Evolutionary conservation across 495 filamentous ascomycete genomes (phyloP), one percentile per base, ranked within the genome.

Genomic region (Neurospora discreta): DNA sequence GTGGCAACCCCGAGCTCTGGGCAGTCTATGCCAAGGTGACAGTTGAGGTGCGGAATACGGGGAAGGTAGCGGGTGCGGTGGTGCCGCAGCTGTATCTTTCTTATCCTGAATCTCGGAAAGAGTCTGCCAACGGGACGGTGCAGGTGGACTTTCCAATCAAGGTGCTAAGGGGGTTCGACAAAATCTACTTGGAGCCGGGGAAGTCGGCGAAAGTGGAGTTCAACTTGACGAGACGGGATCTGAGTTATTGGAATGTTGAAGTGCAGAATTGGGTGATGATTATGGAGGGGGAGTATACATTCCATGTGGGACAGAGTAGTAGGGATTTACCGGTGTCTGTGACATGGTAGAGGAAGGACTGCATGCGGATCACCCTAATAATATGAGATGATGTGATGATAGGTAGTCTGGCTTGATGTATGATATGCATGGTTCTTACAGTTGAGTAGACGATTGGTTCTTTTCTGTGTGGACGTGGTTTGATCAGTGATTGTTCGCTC

Each of bases 1-100:
- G 95, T 41, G 95, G 95, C 1, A 97, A 98, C 75, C 94, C 95
- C 0, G 88, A 89, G 42, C 86, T 97, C 30, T 97, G 89, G 85
- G 85, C 88, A 91, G 41, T 42, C 18, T 42, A 42, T 42, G 41
- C 5, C 0, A 7, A 16, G 16, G 41, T 42, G 1, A 42, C 85
- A 0, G 87, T 92, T 5, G 84, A 88, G 6, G 75, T 98, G 20
- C 88, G 82, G 38, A 98, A 98, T 78, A 90, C 87, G 0, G 95
- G 95, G 26, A 30, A 74, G 0, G 77, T 84, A 0, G 76, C 79
- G 0, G 95, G 94, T 3, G 87, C 92, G 65, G 90, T 88, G 39
- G 95, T 98, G 5, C 85, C 92, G 3, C 95, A 98, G 80, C 79
- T 97, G 26, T 98, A 98, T 78, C 77, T 98, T 38, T 86, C 87